Evolutionary conservation across 192 early-diverging fungal species (phyloP).

Genomic region (Umbelopsis sp.): DNA sequence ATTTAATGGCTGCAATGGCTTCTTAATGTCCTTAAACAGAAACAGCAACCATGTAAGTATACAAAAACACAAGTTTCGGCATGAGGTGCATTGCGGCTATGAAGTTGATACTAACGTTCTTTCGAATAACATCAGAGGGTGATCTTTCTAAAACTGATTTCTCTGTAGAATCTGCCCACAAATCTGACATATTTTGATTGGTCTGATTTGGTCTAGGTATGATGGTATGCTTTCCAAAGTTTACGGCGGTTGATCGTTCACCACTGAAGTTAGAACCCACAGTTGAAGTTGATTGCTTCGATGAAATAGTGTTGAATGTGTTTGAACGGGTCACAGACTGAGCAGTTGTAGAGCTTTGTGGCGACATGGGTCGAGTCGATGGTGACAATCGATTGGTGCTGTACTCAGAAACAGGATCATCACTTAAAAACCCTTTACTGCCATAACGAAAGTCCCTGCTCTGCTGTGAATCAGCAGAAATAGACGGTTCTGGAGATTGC

Average conservation of each 20-base stretch:
- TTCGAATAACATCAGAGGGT: neutral
- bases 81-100: no score
- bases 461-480: constrained; percentile 18
- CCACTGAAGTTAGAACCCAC: constrained; percentile 10
- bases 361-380: constrained; percentile 23
- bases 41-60: no score
- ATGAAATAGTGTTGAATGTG: constrained; percentile 38
- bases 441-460: constrained; percentile 1
- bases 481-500: constrained; percentile 4
- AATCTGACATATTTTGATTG: constrained; percentile 11
- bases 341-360: constrained; percentile 23
- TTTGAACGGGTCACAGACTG: constrained; percentile 34
- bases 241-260: neutral
- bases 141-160: neutral
- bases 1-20: neutral
- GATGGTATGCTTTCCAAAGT: constrained; percentile 5
- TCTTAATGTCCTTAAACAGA: neutral
- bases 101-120: no score
- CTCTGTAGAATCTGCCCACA: neutral
- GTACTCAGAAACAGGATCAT: constrained; percentile 13
- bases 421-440: constrained; percentile 17
- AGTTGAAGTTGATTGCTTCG: constrained; percentile 26
- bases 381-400: neutral
- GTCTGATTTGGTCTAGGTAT: neutral
- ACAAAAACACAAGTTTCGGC: no score